Conservation (phyloP, 1,139 yeast species). For the Hansenula anomala region DNA sequence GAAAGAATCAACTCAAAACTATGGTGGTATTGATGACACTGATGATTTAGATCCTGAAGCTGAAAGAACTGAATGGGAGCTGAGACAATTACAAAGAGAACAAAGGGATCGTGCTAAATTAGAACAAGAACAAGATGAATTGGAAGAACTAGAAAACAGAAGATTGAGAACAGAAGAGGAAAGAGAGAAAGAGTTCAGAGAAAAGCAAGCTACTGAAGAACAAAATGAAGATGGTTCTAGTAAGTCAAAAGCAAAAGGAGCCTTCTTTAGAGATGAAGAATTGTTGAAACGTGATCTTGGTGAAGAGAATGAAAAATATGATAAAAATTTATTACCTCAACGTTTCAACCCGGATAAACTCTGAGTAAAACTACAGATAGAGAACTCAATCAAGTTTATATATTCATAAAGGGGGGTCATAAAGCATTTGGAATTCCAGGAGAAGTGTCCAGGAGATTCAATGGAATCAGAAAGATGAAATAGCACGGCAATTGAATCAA, state of each 20-base stretch:
- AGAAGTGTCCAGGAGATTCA: too few species aligned
- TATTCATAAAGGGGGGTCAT: too few species aligned
- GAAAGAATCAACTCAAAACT: conserved; percentile 16
- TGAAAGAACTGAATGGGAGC: conserved; percentile 43
- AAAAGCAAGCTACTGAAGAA: conserved; percentile 8
- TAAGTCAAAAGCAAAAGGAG: conserved; percentile 15
- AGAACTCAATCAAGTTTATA: too few species aligned
- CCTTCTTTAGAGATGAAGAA: conserved; percentile 16
- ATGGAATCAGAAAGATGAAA: too few species aligned
- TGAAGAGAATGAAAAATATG: conserved; percentile 20
- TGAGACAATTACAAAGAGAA: conserved; percentile 37
- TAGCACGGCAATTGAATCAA: too few species aligned
- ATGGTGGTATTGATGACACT: conserved; percentile 44
- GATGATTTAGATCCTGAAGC: conserved; percentile 47
- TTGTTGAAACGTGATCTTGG: conserved; percentile 12
- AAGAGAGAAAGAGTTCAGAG: conserved; percentile 15
- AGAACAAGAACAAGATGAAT: conserved; percentile 33
- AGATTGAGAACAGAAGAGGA: conserved; percentile 24
- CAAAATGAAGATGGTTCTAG: conserved; percentile 4
- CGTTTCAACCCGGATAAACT: conserved; percentile 10
- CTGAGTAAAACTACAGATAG: too few species aligned
- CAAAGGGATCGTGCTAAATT: conserved; percentile 37
- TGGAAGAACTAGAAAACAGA: conserved; percentile 32
- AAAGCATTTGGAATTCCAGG: too few species aligned
- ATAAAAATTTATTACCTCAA: conserved; percentile 18